Percentiles rank a stretch among this genome's conserved stretches.
phyloP scores from a whole-genome alignment of 495 filamentous ascomycete species.

The Penicillium taxi region DNA sequence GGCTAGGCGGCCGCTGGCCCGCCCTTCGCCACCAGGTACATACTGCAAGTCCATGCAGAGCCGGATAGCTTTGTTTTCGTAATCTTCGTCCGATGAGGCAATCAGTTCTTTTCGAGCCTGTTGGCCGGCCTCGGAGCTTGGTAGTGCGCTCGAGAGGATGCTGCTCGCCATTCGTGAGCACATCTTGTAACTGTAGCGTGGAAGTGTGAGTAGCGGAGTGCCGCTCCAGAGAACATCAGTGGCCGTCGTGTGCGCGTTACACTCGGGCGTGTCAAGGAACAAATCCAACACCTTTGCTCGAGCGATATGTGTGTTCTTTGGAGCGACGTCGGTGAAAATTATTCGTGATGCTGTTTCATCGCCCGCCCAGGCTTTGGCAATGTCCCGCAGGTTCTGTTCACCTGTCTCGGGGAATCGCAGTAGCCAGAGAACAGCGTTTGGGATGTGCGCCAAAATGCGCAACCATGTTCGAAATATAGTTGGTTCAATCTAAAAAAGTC shows the following conservation, averaged over 20 bases:
- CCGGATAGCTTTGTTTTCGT: constrained; percentile 71
- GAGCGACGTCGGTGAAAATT: constrained; percentile 93
- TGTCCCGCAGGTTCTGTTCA: constrained; percentile 73
- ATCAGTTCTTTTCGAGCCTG: constrained; percentile 68
- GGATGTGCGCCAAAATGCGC: constrained; percentile 77
- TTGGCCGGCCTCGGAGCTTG: constrained; percentile 57
- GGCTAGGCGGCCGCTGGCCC: constrained; percentile 57
- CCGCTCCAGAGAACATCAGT: constrained; percentile 95
- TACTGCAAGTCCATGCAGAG: constrained; percentile 66
- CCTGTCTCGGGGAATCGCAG: constrained; percentile 93
- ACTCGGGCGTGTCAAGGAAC: constrained; percentile 95
- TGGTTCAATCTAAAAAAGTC: constrained; percentile 71
- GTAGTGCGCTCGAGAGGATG: constrained; percentile 83
- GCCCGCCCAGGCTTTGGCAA: constrained; percentile 76
- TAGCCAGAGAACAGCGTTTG: constrained; percentile 90
- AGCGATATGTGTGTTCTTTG: constrained; percentile 89
- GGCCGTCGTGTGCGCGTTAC: constrained; percentile 96
- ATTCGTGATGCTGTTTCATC: constrained; percentile 83
- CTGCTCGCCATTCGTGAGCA: constrained; percentile 96
- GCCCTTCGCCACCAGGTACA: constrained; percentile 40
- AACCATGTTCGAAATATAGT: constrained; percentile 96
- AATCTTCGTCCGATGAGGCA: constrained; percentile 65
- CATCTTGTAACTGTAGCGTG: constrained; percentile 97
- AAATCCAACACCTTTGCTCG: constrained; percentile 87
- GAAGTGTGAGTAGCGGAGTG: constrained; percentile 87